These are phyloP conservation scores for Pleurotus giganteus DNA, from an alignment of 768 basidiomycete genomes.

Conservation along the genomic window DNA sequence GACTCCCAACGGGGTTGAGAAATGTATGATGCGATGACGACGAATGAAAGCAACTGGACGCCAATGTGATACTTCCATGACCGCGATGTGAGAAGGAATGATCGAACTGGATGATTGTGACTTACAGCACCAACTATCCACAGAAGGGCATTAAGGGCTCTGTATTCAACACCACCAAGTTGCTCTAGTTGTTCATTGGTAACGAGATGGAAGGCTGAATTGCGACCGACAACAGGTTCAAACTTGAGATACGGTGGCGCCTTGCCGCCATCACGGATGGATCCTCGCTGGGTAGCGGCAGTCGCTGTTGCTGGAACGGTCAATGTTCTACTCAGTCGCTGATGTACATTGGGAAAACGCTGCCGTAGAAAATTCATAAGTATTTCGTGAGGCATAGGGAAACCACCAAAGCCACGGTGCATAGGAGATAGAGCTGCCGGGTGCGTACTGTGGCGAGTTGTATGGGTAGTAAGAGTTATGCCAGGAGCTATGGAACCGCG, in stretches of 20 bases:
- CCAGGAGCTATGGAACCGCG: conserved; percentile 16
- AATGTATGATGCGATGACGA: conserved; percentile 82
- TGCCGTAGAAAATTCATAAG: conserved; percentile 45
- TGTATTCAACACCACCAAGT: conserved; percentile 91
- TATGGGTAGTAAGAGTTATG: conserved; percentile 17
- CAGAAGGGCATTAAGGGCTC: conserved; percentile 74
- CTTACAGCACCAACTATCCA: conserved; percentile 79
- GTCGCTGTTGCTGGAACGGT: conserved; percentile 76
- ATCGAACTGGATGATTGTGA: conserved; percentile 14
- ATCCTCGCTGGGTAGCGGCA: conserved; percentile 41
- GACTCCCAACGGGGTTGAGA: conserved; percentile 53
- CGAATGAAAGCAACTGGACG: conserved; percentile 65
- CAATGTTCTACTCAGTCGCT: conserved; percentile 61
- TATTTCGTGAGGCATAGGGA: conserved; percentile 67
- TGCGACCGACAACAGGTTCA: conserved; percentile 79
- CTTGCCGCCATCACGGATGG: conserved; percentile 39
- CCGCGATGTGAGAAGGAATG: conserved; percentile 5
- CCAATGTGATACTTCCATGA: conserved; percentile 70
- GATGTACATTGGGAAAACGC: conserved; percentile 63
- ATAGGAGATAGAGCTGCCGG: conserved; percentile 24
- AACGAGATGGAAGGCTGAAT: conserved; percentile 67
- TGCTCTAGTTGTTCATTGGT: conserved; percentile 86
- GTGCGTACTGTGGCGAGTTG: conserved; percentile 19
- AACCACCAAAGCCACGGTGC: conserved; percentile 64
- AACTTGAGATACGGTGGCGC: conserved; percentile 83